Evolutionary conservation across 2,329 filamentous ascomycete species (phyloP), one percentile per base, ranked within the genome.

Genomic region (Orbilia quercus): DNA sequence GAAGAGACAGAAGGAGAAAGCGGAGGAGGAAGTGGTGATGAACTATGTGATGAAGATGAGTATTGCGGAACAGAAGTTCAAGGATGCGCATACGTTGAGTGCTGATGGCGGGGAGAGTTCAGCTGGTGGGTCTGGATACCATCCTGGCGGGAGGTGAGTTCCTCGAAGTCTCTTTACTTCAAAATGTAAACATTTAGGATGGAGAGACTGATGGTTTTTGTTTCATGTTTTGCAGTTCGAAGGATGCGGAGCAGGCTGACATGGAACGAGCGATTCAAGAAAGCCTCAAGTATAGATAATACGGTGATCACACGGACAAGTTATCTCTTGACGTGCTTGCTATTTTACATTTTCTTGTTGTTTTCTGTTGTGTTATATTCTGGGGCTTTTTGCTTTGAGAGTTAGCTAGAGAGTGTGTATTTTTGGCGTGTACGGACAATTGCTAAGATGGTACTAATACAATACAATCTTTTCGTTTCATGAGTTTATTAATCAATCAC

Each of bases 1-100:
- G 51, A 81, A 79, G 38, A 79, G 82, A 60, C 67, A 74, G 78
- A 70, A 71, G 78, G 78, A 73, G 62, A 83, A 81, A 77, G 86
- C 84, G 0, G 90, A 92, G 78, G 90, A 93, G 78, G 86, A 91
- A 64, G 87, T 90, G 67, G 86, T 92, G 7, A 80, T 93, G 79
- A 89, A 92, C 77, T 92, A 91, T 79, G 85, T 92, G 42, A 90
- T 89, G 83, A 90, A 88, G 82, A 89, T 92, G 82, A 92, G 89
- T 79, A 79, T 91, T 44, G 84, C 86, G 0, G 91, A 94, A 80
- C 88, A 88, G 75, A 84, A 88, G 78, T 80, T 83, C 75, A 76
- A 60, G 44, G 40, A 34, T 45, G 20, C 42, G 23, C 16, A 25
- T 2, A 18, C 23, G 12, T 12, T 40, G 53, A 53, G 58, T 7